Percentiles rank a stretch among this genome's conserved stretches.
Evolutionary conservation across 371 early-diverging fungal species (phyloP).

Genomic region (Saksenaea oblongispora): DNA sequence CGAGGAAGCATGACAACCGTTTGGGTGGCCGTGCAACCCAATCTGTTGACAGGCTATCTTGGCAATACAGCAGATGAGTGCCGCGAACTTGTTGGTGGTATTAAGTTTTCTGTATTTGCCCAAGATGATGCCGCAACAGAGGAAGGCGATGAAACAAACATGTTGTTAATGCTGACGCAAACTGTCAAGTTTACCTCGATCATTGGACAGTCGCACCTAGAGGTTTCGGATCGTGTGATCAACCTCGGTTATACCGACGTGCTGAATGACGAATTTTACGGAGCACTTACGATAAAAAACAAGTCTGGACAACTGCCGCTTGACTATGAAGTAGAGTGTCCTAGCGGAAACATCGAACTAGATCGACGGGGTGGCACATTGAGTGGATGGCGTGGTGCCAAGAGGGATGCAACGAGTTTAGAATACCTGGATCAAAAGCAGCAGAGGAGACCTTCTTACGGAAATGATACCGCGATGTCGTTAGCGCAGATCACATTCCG

Average conservation of each 20-base stretch:
- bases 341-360: conserved; percentile 57
- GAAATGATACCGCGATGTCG: conserved; percentile 26
- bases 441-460: conserved; percentile 10
- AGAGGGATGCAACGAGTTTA: conserved; percentile 18
- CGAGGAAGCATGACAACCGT: conserved; percentile 58
- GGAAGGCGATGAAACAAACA: conserved; percentile 13
- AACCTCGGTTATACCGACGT: conserved; percentile 61
- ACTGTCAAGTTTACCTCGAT: conserved; percentile 79
- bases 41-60: conserved; percentile 53
- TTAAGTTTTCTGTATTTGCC: conserved; percentile 69
- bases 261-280: conserved; percentile 57
- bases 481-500: conserved; percentile 62
- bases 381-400: conserved; percentile 54
- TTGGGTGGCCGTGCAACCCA: conserved; percentile 85
- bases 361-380: conserved; percentile 62
- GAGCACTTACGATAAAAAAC: conserved; percentile 63
- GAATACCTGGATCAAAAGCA: conserved; percentile 16
- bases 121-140: conserved; percentile 37
- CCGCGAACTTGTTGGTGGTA: conserved; percentile 80
- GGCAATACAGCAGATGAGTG: conserved; percentile 57
- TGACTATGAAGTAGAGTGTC: conserved; percentile 63
- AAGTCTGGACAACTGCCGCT: conserved; percentile 66
- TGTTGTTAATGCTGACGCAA: conserved; percentile 61
- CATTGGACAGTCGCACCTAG: conserved; percentile 78
- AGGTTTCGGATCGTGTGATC: conserved; percentile 63